Evolutionary conservation across 164 flowering plant species (phyloP), one percentile per base, ranked within the genome.

Genomic region (Vitis riparia): DNA sequence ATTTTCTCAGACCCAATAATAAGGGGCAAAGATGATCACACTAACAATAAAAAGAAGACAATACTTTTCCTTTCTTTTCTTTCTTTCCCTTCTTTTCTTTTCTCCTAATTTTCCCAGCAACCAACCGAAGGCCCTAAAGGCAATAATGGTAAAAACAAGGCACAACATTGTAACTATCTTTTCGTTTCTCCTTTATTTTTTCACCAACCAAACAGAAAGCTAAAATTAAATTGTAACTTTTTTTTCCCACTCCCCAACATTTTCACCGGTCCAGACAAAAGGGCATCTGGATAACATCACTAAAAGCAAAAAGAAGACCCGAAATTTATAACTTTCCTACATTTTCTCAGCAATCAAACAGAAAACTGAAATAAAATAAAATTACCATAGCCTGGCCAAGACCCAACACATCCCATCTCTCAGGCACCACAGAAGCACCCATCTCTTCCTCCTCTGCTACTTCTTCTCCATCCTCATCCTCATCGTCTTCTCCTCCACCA

Each of bases 321-420:
- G 44, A 37, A 37, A 37, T 37, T 7, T 17, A 3, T 1, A 47
- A 16, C 8, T 6, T 52, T 11, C 60, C 29, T 32, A 15, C 59
- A 47, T 9, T 10, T n/a, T 55, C 58, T 23, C 8, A 23, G 50
- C 48, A n/a, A 11, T 8, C 72, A 51, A 50, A 37, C 19, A 64
- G 23, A 11, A 37, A 59, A 23, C 44, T 2, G 8, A 11, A 37
- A 51, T 14, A 23, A 23, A 23, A 53, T 30, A 49, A 23, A 23
- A 58, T 55, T 81, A 93, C 98, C 98, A 94, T 94, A 67, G 98
- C 98, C 78, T 94, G 98, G 48, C 97, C 98, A 63, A 94, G 94
- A 59, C 98, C 98, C 74, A 94, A 71, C 12, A 92, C 92, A 75
- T 92, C 93, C 98, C 94, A 94, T 77, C 82, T 84, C 62, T 90